phyloP scores from a whole-genome alignment of 2,329 filamentous ascomycete genomes.

The Thielaviopsis euricoi region DNA sequence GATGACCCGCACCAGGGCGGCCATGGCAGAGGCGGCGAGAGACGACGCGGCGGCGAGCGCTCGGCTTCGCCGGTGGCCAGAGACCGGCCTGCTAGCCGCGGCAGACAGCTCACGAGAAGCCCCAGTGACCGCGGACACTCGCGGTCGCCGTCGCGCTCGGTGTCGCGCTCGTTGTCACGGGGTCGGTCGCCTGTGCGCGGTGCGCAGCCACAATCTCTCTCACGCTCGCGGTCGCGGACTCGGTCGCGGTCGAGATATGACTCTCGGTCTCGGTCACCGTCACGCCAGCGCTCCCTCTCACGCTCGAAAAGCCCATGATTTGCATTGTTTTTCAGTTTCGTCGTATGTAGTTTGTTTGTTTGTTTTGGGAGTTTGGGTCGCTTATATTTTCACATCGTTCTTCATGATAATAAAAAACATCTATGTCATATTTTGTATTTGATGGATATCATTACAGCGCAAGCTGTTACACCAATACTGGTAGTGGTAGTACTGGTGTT shows the following conservation, averaged over 20 bases:
- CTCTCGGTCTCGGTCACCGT: not conserved
- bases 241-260: not conserved
- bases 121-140: not conserved
- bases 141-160: slow-evolving; percentile 5
- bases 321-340: not conserved
- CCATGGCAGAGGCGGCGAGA: not conserved
- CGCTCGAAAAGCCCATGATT: slow-evolving; percentile 3
- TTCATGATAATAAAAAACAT: not conserved
- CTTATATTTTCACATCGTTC: not conserved
- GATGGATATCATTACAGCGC: not conserved
- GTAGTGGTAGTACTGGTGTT: too few relatives aligned
- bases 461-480: too few relatives aligned
- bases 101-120: not conserved
- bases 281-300: not conserved
- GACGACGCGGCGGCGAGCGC: not conserved
- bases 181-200: not conserved
- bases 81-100: not conserved
- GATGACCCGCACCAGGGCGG: slow-evolving; percentile 4
- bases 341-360: not conserved
- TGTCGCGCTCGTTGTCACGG: not conserved
- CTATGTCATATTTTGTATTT: not conserved
- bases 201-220: not conserved
- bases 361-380: not conserved
- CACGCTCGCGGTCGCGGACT: not conserved
- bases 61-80: not conserved